Evolutionary conservation across 495 filamentous ascomycete species (phyloP).

Genomic region (Hypoxylon cercidicola): DNA sequence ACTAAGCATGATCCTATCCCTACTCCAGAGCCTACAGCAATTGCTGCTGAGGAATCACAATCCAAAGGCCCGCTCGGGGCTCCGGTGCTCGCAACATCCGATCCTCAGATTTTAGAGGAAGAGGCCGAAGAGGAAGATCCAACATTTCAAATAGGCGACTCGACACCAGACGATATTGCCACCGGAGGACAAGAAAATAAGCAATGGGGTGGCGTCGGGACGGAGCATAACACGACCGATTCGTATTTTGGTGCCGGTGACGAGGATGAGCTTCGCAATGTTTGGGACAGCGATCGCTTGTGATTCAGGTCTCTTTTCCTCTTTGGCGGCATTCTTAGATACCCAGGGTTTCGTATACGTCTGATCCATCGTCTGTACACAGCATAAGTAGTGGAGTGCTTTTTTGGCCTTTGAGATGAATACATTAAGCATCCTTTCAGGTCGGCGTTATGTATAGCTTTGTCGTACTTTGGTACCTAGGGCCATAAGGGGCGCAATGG

Average conservation of each 20-base stretch:
- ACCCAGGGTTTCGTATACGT: constrained; percentile 42
- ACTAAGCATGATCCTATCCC: constrained; percentile 22
- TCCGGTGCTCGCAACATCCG: constrained; percentile 42
- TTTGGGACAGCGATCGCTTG: constrained; percentile 48
- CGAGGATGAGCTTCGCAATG: constrained; percentile 51
- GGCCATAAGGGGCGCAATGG: too few species aligned
- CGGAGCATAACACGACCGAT: constrained; percentile 23
- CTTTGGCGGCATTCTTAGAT: constrained; percentile 45
- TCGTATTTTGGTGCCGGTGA: constrained; percentile 41
- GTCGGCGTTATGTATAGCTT: too few species aligned
- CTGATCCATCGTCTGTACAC: constrained; percentile 14
- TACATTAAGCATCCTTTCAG: too few species aligned
- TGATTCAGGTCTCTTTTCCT: constrained; percentile 30
- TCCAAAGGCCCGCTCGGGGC: constrained; percentile 42
- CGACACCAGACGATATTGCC: constrained; percentile 22
- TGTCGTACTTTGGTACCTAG: too few species aligned
- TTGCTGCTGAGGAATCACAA: constrained; percentile 40
- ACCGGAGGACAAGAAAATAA: constrained; percentile 23
- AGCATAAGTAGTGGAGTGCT: constrained; percentile 6
- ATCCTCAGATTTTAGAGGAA: constrained; percentile 46
- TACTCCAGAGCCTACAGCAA: constrained; percentile 39
- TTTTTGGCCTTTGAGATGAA: not conserved
- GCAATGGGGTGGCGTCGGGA: constrained; percentile 35
- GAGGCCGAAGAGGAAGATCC: constrained; percentile 45
- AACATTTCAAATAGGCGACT: constrained; percentile 30